phyloP scores from a whole-genome alignment of 768 basidiomycete species.

The Leccinum sublutescens region DNA sequence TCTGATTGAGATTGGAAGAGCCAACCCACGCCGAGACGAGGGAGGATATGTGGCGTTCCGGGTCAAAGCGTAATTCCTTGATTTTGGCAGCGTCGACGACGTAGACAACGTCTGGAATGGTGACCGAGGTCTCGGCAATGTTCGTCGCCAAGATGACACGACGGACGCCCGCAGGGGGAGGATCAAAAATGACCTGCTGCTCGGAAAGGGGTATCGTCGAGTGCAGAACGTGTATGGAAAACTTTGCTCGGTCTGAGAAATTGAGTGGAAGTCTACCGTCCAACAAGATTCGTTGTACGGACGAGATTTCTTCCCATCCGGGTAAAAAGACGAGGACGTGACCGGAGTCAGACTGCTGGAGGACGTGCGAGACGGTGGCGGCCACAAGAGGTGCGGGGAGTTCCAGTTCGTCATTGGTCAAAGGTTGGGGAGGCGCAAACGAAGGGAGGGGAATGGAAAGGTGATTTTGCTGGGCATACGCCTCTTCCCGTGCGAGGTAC shows the following conservation, averaged over 20 bases:
- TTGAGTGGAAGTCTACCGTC: constrained; percentile 52
- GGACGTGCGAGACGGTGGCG: constrained; percentile 74
- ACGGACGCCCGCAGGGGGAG: constrained; percentile 72
- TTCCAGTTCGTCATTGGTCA: constrained; percentile 58
- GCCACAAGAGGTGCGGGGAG: constrained; percentile 81
- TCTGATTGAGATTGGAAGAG: constrained; percentile 83
- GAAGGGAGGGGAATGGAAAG: constrained; percentile 1
- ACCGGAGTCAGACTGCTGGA: constrained; percentile 71
- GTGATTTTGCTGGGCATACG: constrained; percentile 14
- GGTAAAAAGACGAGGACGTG: constrained; percentile 90
- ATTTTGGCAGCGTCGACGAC: constrained; percentile 88
- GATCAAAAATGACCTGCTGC: constrained; percentile 87
- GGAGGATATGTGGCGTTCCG: constrained; percentile 83
- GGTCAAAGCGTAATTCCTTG: constrained; percentile 89
- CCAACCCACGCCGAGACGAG: constrained; percentile 92
- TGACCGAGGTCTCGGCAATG: constrained; percentile 93
- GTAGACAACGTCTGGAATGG: constrained; percentile 93
- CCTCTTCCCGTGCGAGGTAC: constrained; percentile 65
- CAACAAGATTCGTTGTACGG: constrained; percentile 63
- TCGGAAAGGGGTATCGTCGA: constrained; percentile 86
- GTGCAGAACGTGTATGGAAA: constrained; percentile 78
- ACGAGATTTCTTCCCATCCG: constrained; percentile 89
- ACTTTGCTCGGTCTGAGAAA: constrained; percentile 58
- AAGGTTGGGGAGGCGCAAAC: constrained; percentile 7
- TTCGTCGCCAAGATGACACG: constrained; percentile 92